phyloP scores from a whole-genome alignment of 2,329 filamentous ascomycete species.

The Talaromyces sp. region DNA sequence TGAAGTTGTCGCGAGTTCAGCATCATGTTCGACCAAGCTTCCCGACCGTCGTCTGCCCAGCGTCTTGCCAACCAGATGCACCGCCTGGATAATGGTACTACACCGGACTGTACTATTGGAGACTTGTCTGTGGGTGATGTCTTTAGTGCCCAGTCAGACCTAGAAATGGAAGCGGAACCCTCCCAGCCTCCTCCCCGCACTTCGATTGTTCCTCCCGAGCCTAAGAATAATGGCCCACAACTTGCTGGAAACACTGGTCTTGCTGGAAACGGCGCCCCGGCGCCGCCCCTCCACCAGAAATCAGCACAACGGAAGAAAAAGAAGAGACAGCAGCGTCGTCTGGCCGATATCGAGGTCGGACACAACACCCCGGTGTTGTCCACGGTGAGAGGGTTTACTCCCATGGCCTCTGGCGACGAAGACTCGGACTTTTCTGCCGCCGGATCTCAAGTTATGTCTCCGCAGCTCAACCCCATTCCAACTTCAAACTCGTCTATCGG shows the following conservation, averaged over 20 bases:
- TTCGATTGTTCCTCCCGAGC: slow-evolving; percentile 15
- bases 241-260: slow-evolving; percentile 15
- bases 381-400: slow-evolving; percentile 42
- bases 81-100: slow-evolving; percentile 15
- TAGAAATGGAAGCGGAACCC: slow-evolving; percentile 19
- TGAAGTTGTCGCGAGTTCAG: not conserved
- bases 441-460: slow-evolving; percentile 31
- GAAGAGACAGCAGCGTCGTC: slow-evolving; percentile 36
- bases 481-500: slow-evolving; percentile 54
- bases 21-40: slow-evolving; percentile 10
- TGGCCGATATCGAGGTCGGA: slow-evolving; percentile 12
- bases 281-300: slow-evolving; percentile 17
- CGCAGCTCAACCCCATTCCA: slow-evolving; percentile 24
- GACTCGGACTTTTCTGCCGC: slow-evolving; percentile 42
- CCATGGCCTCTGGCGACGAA: slow-evolving; percentile 41
- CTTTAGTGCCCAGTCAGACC: slow-evolving; percentile 34
- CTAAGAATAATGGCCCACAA: slow-evolving; percentile 22
- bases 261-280: not conserved
- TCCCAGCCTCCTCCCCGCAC: slow-evolving; percentile 12
- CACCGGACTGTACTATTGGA: slow-evolving; percentile 21
- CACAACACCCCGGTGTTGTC: slow-evolving; percentile 29
- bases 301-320: slow-evolving; percentile 32
- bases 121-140: slow-evolving; percentile 37
- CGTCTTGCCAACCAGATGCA: slow-evolving; percentile 12
- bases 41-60: slow-evolving; percentile 7